Base-by-base conservation (phyloP, 2,329 filamentous ascomycete genomes). In the Tolypocladium nubicola region DNA sequence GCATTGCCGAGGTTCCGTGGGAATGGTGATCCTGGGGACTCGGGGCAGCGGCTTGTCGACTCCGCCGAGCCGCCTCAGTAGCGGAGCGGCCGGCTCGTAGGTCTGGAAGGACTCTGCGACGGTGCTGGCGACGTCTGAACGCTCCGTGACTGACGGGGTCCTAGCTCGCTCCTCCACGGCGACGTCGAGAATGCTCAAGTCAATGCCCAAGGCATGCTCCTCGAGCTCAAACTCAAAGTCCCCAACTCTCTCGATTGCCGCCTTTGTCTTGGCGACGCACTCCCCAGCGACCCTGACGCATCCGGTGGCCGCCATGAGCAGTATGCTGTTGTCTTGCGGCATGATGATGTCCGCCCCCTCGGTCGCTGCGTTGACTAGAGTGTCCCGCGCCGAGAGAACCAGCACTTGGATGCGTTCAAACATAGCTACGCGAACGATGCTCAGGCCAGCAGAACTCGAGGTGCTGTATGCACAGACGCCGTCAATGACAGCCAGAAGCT, bases 261-360 rank as follows among this genome's bases (percentile, higher is more conserved):
- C 80, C 65, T 90, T 90, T 13, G 92, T 88, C 73, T 92, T 93
- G 8, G 88, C 86, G 23, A 96, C 88, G 70, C 93, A 97, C 64
- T 96, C 91, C 45, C 93, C 93, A 50, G 92, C 91, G 26, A 90
- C 88, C 63, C 90, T 87, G 33, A 99, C 92, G 68, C 92, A 97
- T 59, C 84, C 85, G 8, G 91, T 96, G 10, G 91, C 91, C 23
- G 90, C 89, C 60, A 82, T 79, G 38, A 94, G 81, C 45, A 96
- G 79, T 35, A 85, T 80, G 62, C 83, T 85, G 62, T 90, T 90
- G 66, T 93, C 87, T 60, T 90, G 85, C 1, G 88, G 88, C 72
- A 91, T 83, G 64, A 96, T 87, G 39, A 95, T 78, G 59, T 93
- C 85, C 60, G 91, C 88, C 38, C 88, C 84, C 14, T 87, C 85